Evolutionary conservation across 306 rosid genomes (phyloP).

Genomic region (Casuarina equisetifolia): DNA sequence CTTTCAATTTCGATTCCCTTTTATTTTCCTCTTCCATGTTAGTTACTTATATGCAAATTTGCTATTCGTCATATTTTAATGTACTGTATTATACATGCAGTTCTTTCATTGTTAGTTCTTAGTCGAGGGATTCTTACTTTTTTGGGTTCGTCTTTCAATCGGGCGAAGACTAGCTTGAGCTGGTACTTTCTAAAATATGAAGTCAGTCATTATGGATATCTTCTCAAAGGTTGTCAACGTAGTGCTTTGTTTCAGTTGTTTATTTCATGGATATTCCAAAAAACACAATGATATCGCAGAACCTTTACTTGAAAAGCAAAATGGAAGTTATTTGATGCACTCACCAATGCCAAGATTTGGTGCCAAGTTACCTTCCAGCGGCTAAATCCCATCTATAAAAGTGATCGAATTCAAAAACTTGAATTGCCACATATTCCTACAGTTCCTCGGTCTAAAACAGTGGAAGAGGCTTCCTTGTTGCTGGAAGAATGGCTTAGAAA

Average conservation of each 20-base stretch:
- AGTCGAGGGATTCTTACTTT: background rate
- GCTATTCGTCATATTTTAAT: background rate
- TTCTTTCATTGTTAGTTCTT: background rate
- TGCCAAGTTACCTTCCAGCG: conserved; percentile 67
- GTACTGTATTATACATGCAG: background rate
- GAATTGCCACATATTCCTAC: conserved; percentile 63
- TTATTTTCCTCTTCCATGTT: background rate
- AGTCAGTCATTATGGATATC: conserved; percentile 29
- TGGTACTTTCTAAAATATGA: background rate
- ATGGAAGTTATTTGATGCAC: conserved; percentile 26
- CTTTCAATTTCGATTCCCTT: no score
- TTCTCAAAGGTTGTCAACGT: conserved; percentile 39
- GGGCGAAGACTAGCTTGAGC: background rate
- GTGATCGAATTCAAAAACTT: conserved; percentile 60
- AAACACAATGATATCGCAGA: conserved; percentile 40
- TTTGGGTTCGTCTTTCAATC: background rate
- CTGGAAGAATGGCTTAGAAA: conserved; percentile 61
- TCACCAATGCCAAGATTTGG: conserved; percentile 56
- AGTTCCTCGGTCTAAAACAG: conserved; percentile 67
- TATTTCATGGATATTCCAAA: conserved; percentile 25
- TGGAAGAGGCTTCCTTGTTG: conserved; percentile 51
- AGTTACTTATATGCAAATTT: background rate
- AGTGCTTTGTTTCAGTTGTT: conserved; percentile 43
- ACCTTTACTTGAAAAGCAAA: conserved; percentile 47
- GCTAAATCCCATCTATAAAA: conserved; percentile 72